Evolutionary conservation across 2,329 filamentous ascomycete genomes (phyloP), one percentile per base, ranked within the genome.

Genomic region (Aspergillus luchuensis): DNA sequence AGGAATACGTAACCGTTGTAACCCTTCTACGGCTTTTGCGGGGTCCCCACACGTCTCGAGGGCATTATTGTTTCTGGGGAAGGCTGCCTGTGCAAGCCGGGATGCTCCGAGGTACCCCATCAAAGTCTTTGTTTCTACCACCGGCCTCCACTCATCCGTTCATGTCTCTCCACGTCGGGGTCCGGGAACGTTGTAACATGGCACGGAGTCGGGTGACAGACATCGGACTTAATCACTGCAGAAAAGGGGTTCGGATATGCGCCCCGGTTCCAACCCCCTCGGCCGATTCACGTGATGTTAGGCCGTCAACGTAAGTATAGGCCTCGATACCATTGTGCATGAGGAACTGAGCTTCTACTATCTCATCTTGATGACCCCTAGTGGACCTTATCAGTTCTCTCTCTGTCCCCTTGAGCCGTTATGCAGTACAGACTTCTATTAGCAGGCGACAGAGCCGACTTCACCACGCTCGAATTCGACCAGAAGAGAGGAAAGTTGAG

Each of bases 361-460:
- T 30, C 3, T 30, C 28, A 10, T 30, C 10, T 30, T 10, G 4
- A 30, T 5, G 43, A 23, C 15, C 15, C 15, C 4, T 11, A 11
- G 10, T 48, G 17, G 17, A 11, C 21, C 4, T 2, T 21, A 7
- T 21, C n/a, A 23, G 17, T 21, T n/a, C n/a, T 15, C 5, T 5
- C 3, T 5, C 3, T 13, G 30, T 13, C 30, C 30, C 10, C 30
- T 47, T 19, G 43, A 15, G 4, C 21, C 43, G 21, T 7, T 7
- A 54, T 54, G 51, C n/a, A 21, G 15, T 43, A 43, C 51, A 54
- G 23, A 41, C 51, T 54, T 7, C 41, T 54, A 13, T 21, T 54
- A 15, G 36, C 51, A 11, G 51, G 51, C 17, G 51, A 54, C 15
- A 28, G 51, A 23, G 51, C 51, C 13, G n/a, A 41, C 36, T 54